Evolutionary conservation across 2,329 filamentous ascomycete species (phyloP).

Genomic region (Aspergillus terreus): DNA sequence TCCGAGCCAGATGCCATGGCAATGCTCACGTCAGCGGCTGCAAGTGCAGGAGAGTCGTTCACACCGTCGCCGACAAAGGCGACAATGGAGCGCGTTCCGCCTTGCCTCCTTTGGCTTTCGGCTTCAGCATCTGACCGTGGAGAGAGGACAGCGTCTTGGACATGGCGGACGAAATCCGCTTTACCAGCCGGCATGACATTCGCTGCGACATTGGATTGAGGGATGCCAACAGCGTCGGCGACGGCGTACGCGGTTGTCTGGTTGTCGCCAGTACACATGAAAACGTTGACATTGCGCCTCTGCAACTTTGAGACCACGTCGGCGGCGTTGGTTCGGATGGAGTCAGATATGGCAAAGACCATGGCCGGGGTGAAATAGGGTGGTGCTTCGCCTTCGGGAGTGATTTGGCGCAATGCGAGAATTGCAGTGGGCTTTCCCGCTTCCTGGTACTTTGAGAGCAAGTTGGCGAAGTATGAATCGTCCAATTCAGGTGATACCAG

Average conservation of each 20-base stretch:
- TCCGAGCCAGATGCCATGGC: constrained; percentile 78
- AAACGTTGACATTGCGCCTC: constrained; percentile 66
- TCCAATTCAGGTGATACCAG: constrained; percentile 28
- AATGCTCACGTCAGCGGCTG: constrained; percentile 77
- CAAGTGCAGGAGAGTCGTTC: constrained; percentile 78
- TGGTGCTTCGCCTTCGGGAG: constrained; percentile 3
- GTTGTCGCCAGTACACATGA: constrained; percentile 94
- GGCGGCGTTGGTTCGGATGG: constrained; percentile 69
- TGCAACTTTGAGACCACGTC: constrained; percentile 63
- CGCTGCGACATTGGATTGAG: constrained; percentile 70
- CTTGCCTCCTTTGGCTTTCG: constrained; percentile 9
- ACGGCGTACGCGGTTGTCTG: constrained; percentile 78
- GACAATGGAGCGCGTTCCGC: constrained; percentile 52
- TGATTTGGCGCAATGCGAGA: constrained; percentile 35
- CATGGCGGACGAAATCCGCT: constrained; percentile 39
- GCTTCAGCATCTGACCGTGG: constrained; percentile 1
- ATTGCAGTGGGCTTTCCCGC: constrained; percentile 44
- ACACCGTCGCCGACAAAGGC: constrained; percentile 86
- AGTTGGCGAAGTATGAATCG: constrained; percentile 29
- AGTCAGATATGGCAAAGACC: constrained; percentile 74
- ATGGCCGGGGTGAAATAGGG: constrained; percentile 50
- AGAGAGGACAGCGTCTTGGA: constrained; percentile 27
- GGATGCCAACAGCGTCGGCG: constrained; percentile 71
- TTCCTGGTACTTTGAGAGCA: constrained; percentile 38
- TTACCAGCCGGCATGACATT: constrained; percentile 84